Base-by-base conservation (phyloP, 371 early-diverging fungal species). In the Scutellospora calospora region DNA sequence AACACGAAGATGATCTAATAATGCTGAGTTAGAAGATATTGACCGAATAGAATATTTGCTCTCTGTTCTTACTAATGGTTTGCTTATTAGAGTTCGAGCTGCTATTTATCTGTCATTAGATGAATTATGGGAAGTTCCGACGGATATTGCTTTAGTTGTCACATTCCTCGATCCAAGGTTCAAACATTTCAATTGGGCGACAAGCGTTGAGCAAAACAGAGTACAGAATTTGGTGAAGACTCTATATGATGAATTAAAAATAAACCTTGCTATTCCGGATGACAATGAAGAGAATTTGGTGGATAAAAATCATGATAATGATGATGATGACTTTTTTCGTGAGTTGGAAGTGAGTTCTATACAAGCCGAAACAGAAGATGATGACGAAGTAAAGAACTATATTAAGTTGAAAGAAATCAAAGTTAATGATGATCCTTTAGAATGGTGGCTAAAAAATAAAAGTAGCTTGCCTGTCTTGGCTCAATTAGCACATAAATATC, bases 381-480 rank as follows among this genome's bases (percentile, higher is more conserved):
- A 27, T 20, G 6, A 31, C 9, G 31, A 68, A 68, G 31, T 68
- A 27, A 20, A 1, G 31, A 5, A 5, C n/a, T 35, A 68, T 38
- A 5, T 35, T 25, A 18, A 18, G 18, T 20, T 27, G 18, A 29
- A 66, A 22, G 20, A 18, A 31, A 27, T 66, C 18, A n/a, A 18
- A 27, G 5, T 68, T 68, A 68, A 5, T 25, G 68, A 68, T n/a
- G 35, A 68, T 68, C n/a, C 33, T 20, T 16, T 68, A 31, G 14
- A 31, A 33, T 68, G 68, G 68, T 68, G 68, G 68, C 8, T 27
- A 68, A 31, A 27, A 59, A 20, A 68, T 68, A 25, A 31, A 31
- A 68, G 31, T 31, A 35, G 31, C 20, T 68, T 68, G 38, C 33
- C 68, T 33, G 35, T 68, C 29, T 31, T 31, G 5, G 68, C 68